Base-by-base conservation (phyloP, 441 rosid genomes). In the Jatropha multifida region DNA sequence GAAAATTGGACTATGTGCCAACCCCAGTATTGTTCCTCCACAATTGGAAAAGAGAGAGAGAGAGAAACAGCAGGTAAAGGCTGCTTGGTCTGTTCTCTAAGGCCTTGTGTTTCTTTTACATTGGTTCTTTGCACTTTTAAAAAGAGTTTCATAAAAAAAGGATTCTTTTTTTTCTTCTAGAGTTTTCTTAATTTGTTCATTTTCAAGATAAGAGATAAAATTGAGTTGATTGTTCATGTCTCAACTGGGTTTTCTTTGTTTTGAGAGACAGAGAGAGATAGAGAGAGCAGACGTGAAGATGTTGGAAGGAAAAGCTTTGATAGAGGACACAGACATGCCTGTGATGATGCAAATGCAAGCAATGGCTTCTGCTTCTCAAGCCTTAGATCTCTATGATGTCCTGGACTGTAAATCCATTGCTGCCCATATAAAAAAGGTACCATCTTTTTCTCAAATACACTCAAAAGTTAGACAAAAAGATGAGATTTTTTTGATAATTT, bases 251-350 rank as follows among this genome's bases (percentile, higher is more conserved):
- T 62, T 65, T 62, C 65, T 32, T 18, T 17, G 7, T n/a, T 40
- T 40, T 4, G 14, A 68, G 73, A 37, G 10, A 65, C 55, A 67
- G 72, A 32, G 62, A 15, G 68, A 68, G 58, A 56, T 1, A 58
- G 2, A 1, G 52, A 60, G 42, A 13, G 37, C 32, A 32, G 32
- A 32, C 2, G 80, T n/a, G 37, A 81, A 79, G 78, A 90, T 94
- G 97, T 82, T 94, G 87, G 97, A 91, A 88, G 98, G 97, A 40
- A 92, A 90, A 85, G 97, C 94, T 27, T 67, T 87, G 83, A 81
- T 92, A 52, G 89, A 94, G 75, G 98, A 92, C 80, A 88, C 96
- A 68, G 95, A 94, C 64, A 94, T 94, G 98, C 91, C 97, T 18
- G 51, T 80, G 87, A 91, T 86, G 88, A 91, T 94, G 97, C 97